phyloP scores from a whole-genome alignment of 805 yeast genomes.

The Kuraishia molischiana region DNA sequence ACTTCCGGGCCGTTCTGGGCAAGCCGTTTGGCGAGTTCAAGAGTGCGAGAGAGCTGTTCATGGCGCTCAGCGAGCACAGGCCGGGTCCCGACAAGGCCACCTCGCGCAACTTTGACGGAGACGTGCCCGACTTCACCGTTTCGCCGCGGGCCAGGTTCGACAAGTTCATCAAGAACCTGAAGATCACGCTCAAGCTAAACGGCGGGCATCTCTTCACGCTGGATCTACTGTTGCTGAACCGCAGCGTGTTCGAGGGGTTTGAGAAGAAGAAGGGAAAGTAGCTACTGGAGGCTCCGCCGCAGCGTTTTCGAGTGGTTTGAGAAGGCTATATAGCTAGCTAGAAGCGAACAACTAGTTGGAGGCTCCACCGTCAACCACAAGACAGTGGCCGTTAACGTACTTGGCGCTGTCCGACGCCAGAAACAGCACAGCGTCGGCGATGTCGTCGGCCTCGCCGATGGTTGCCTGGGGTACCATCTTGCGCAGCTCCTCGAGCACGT shows the following conservation, averaged over 20 bases:
- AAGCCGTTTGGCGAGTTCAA: slow-evolving; percentile 27
- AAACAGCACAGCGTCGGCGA: too few relatives aligned
- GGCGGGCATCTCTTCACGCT: slow-evolving; percentile 51
- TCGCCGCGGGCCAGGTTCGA: slow-evolving; percentile 13
- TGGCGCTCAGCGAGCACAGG: slow-evolving; percentile 25
- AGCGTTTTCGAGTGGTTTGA: too few relatives aligned
- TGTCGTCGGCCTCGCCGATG: too few relatives aligned
- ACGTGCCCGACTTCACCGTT: slow-evolving; percentile 3
- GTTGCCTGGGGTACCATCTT: too few relatives aligned
- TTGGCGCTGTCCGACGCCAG: too few relatives aligned
- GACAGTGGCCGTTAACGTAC: too few relatives aligned
- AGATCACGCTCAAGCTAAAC: slow-evolving; percentile 35
- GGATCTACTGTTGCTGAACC: slow-evolving; percentile 45
- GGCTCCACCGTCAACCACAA: too few relatives aligned
- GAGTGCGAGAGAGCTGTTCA: slow-evolving; percentile 26
- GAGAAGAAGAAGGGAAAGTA: slow-evolving; percentile 15
- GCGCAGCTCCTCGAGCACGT: too few relatives aligned
- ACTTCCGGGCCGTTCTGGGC: slow-evolving; percentile 21
- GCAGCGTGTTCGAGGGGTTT: slow-evolving; percentile 32
- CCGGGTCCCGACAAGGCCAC: slow-evolving; percentile 8
- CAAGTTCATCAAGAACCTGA: slow-evolving; percentile 29
- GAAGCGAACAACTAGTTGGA: too few relatives aligned
- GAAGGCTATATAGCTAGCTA: background rate
- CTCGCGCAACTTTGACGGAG: slow-evolving; percentile 1
- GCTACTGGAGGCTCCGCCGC: background rate